Evolutionary conservation across 495 filamentous ascomycete genomes (phyloP), one percentile per base, ranked within the genome.

Genomic region (Trichoderma erinaceum): DNA sequence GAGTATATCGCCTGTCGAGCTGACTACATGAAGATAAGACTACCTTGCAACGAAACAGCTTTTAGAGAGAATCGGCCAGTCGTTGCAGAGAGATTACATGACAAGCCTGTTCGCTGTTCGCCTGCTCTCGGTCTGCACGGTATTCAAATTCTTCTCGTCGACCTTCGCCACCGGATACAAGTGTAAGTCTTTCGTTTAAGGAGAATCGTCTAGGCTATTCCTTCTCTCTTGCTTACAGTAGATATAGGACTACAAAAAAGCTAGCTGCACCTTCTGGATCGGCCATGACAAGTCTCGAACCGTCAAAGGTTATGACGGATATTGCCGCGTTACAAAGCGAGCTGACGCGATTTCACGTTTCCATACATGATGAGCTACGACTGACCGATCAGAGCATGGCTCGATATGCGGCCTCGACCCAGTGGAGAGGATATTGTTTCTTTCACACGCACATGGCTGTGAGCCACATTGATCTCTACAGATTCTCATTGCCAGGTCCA

Each of bases 391-490:
- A 66, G 48, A 72, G 66, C 41, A 58, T 72, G 16, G 10, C 50
- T 11, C 50, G 52, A 15, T 68, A 67, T 41, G 35, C 58, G 15
- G 48, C 41, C 23, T 65, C 64, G 15, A 15, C n/a, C 7, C 29
- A 66, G 15, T 64, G 67, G 64, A 56, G 41, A 23, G 64, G 66
- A 32, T 70, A 65, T 44, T 44, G 69, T 29, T 69, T 70, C 67
- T 65, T 72, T 21, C 71, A 72, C 41, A 69, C 66, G 18, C 68
- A 64, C 66, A 68, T 70, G 25, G 46, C 61, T 41, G 64, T 71
- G n/a, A 66, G 67, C n/a, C 67, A 70, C 41, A 65, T 70, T 35
- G 69, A 70, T 48, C 58, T 72, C 18, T 72, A 70, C 32, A 23
- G 71, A 8, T 67, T 70, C 48, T 43, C 66, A 15, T 29, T 70